These are phyloP conservation scores for Ophiostoma tasmaniense DNA, from an alignment of 2,329 filamentous ascomycete species.

Conservation along the genomic window DNA sequence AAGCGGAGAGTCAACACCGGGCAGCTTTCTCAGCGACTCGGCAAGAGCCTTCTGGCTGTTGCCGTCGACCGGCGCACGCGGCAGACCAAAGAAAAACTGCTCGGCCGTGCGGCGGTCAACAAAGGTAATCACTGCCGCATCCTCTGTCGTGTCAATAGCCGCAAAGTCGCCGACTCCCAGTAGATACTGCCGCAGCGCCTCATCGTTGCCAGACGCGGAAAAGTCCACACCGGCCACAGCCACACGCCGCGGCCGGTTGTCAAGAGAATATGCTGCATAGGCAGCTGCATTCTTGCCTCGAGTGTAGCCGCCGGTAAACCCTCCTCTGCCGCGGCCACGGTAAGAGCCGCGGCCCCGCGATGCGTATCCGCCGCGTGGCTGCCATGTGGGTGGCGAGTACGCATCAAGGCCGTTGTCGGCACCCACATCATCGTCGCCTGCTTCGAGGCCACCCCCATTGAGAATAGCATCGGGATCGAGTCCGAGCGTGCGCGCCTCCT, in stretches of 20 bases:
- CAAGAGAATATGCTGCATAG: conserved; percentile 58
- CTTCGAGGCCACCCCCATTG: conserved; percentile 3
- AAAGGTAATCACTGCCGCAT: conserved; percentile 50
- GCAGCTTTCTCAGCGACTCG: conserved; percentile 33
- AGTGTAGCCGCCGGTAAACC: conserved; percentile 31
- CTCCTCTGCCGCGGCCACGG: conserved; percentile 30
- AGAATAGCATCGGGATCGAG: conserved; percentile 48
- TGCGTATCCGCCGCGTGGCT: neutral
- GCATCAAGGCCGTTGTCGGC: neutral
- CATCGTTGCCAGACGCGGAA: conserved; percentile 54
- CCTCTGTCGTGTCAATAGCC: conserved; percentile 42
- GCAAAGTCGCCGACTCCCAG: conserved; percentile 56
- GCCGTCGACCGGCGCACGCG: conserved; percentile 21
- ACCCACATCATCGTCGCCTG: conserved; percentile 20
- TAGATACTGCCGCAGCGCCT: conserved; percentile 62
- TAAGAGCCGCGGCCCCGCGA: conserved; percentile 29
- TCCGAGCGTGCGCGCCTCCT: conserved; percentile 61
- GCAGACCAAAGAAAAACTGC: conserved; percentile 53
- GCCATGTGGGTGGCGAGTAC: neutral
- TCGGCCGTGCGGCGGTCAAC: conserved; percentile 64
- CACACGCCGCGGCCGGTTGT: conserved; percentile 65
- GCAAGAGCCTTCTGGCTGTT: neutral
- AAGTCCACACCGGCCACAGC: conserved; percentile 56
- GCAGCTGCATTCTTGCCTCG: conserved; percentile 41
- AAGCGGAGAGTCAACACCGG: conserved; percentile 52